Evolutionary conservation across 139 green algal species (phyloP), one percentile per base, ranked within the genome.

Genomic region (Chlorella vulgaris): DNA sequence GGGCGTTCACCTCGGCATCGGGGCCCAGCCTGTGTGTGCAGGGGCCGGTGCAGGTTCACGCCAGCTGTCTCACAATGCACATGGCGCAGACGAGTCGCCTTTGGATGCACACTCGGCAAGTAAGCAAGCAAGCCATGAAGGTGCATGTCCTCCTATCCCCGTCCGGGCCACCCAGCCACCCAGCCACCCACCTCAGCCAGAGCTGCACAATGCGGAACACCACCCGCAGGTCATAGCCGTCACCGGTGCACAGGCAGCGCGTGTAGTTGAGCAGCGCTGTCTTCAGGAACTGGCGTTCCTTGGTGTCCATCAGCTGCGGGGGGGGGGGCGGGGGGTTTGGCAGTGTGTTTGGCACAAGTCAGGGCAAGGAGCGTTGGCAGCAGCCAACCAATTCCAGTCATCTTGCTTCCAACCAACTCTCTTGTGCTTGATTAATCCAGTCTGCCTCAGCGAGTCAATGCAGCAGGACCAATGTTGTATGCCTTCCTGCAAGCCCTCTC

Each of bases 191-290:
- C 73, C 73, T 76, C 43, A 97, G 89, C 93, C 94, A 97, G 77
- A 97, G 82, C 80, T 93, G 85, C 22, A 86, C 85, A 33, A 97
- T 73, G 1, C 92, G 88, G 68, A 93, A 96, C 51, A 96, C 86
- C 22, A 84, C 79, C 29, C 74, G 71, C 73, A 95, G 81, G 68
- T 97, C 90, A 71, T 95, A 91, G 4, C 77, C 81, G 51, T 87
- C 67, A 24, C 89, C 93, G 0, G 86, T 81, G 47, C 80, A 15
- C 68, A 95, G 85, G 73, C 88, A 91, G 70, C 69, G 84, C n/a
- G 63, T 33, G 83, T 97, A 97, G 71, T 84, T 88, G 35, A 70
- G 43, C 13, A 96, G 61, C 40, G 92, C 92, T 18, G 86, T 70
- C 7, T 31, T 33, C 55, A 94, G 83, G 74, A 84, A 92, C 24